Base-by-base conservation (phyloP, 1,284 basidiomycete genomes). In the Leccinum solheimii region DNA sequence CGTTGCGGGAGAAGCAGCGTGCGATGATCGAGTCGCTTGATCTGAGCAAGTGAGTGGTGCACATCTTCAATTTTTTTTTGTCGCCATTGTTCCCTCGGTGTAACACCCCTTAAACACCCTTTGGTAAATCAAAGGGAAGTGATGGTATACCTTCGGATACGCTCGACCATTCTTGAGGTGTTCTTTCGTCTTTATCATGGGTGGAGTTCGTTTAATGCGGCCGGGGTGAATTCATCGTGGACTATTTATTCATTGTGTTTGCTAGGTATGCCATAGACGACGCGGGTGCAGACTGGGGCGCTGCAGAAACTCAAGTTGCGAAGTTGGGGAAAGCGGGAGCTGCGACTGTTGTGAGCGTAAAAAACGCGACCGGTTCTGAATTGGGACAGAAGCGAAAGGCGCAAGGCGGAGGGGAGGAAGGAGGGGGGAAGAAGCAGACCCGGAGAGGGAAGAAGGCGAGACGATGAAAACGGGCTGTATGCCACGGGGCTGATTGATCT, bases 11-110 rank as follows among this genome's bases (percentile, higher is more conserved):
- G 75, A 85, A 86, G 72, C 94, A 97, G 77, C 82, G 88, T 21
- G 91, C 91, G 75, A 86, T 97, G 81, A 88, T 98, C 58, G 86
- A 92, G 67, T 84, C 91, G 23, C 80, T 97, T 30, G 92, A 97
- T 77, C 76, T 97, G 67, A 85, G 81, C 77, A 89, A 91, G 93
- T 96, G 73, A 83, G 92, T 82, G 14, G 27, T 16, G 14, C 51
- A 27, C 27, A 10, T 21, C 51, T 32, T 21, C n/a, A 14, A 21
- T 11, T 8, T 14, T 8, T 14, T 21, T 21, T 13, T 14, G 10
- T 26, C 3, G 21, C 52, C 48, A 16, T 56, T 57, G 45, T 55
- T 59, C 48, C 5, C 71, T 48, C 71, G 58, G 61, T n/a, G 43
- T 64, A 61, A 49, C 49, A 48, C 62, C 50, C 10, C 3, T 34